Conservation (phyloP, 192 early-diverging fungal genomes). For the Coemansia pectinata region DNA sequence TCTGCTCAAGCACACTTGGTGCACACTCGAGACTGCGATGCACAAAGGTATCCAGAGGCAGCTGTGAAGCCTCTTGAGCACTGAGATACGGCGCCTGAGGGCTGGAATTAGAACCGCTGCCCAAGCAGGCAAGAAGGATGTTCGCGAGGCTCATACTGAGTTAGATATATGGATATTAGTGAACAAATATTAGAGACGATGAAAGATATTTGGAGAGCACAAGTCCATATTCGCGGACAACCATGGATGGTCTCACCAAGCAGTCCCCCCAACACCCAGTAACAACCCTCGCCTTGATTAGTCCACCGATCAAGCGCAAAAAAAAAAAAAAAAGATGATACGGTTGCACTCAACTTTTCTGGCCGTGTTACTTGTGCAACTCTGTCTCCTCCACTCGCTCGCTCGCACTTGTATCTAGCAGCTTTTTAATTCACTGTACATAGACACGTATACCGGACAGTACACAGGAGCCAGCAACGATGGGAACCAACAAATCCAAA, state of each 20-base stretch:
- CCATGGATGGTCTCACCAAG: not conserved
- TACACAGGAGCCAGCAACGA: conserved; percentile 3
- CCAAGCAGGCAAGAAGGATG: conserved; percentile 38
- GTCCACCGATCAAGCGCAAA: not conserved
- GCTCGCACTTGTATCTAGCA: not conserved
- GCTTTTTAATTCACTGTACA: not conserved
- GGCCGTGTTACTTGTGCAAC: not conserved
- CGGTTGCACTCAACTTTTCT: not conserved
- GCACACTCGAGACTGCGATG: conserved; percentile 50
- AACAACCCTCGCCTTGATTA: not conserved
- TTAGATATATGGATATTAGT: not conserved
- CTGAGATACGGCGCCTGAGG: conserved; percentile 47
- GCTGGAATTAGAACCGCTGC: conserved; percentile 5
- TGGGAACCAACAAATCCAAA: conserved; percentile 59
- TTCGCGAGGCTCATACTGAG: conserved; percentile 34
- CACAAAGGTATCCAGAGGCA: conserved; percentile 52
- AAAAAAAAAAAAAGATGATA: conserved; percentile 10
- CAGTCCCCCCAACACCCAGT: not conserved
- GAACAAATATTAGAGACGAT: not conserved
- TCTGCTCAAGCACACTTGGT: conserved; percentile 38
- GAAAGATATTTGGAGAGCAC: not conserved
- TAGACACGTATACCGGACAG: not conserved
- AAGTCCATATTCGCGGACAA: not conserved
- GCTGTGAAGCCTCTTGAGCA: conserved; percentile 43
- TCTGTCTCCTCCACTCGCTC: not conserved